Conservation (phyloP, 768 basidiomycete genomes). For the Chalciporus chontae region DNA sequence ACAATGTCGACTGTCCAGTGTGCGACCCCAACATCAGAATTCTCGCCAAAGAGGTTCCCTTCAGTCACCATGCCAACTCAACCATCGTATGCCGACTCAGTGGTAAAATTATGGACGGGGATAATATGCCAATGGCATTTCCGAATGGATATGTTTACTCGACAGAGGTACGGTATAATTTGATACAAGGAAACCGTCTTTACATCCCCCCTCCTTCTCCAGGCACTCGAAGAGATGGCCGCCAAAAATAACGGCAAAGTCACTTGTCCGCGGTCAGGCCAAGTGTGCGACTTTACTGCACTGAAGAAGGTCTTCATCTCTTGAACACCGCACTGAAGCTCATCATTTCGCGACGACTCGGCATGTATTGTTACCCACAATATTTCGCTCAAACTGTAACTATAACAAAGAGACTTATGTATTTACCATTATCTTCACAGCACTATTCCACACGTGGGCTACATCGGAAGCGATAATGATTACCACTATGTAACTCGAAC, state of each 20-base stretch:
- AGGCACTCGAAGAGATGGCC: constrained; percentile 90
- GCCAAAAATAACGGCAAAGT: constrained; percentile 73
- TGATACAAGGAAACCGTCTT: constrained; percentile 8
- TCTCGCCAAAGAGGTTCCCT: constrained; percentile 83
- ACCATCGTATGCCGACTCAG: constrained; percentile 91
- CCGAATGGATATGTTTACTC: constrained; percentile 92
- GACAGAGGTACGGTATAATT: constrained; percentile 60
- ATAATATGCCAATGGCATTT: constrained; percentile 90
- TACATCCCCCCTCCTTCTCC: constrained; percentile 7
- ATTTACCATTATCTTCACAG: constrained; percentile 2
- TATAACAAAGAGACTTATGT: neutral
- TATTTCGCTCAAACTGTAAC: neutral
- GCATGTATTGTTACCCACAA: neutral
- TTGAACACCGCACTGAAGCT: constrained; percentile 32
- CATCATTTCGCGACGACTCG: neutral
- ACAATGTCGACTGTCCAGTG: constrained; percentile 87
- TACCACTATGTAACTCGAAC: constrained; percentile 16
- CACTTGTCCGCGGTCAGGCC: constrained; percentile 76
- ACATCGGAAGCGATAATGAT: constrained; percentile 24
- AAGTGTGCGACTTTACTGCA: constrained; percentile 57
- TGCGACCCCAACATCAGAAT: constrained; percentile 76
- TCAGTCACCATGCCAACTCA: constrained; percentile 91
- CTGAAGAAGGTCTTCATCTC: constrained; percentile 91
- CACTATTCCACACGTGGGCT: constrained; percentile 14
- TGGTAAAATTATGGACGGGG: constrained; percentile 92